These are phyloP conservation scores for Heracleum sosnowskyi DNA, from an alignment of 129 eudicot species.

Conservation along the genomic window DNA sequence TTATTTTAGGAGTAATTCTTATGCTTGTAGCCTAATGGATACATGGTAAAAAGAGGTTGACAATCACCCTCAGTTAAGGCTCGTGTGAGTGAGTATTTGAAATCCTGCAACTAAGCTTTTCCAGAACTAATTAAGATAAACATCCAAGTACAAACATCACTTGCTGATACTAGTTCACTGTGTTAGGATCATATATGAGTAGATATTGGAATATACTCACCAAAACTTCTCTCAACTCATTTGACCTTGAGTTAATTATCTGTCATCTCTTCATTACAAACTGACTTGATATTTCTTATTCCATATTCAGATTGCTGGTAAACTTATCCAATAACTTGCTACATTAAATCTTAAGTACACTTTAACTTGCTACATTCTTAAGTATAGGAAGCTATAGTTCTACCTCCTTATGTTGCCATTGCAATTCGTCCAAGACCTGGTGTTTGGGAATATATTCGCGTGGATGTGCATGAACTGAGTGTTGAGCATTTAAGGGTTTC, in stretches of 20 bases:
- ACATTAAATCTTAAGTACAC: background rate
- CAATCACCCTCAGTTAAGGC: background rate
- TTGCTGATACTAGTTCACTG: background rate
- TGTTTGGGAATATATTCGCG: constrained; percentile 12
- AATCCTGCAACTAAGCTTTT: background rate
- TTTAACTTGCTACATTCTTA: background rate
- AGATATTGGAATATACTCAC: background rate
- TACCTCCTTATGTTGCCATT: constrained; percentile 6
- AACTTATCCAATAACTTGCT: background rate
- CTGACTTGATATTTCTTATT: background rate
- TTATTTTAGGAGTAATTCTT: background rate
- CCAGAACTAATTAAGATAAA: background rate
- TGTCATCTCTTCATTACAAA: background rate
- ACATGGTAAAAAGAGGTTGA: background rate
- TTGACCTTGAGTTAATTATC: background rate
- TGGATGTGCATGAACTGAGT: constrained; percentile 3
- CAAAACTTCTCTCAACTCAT: background rate
- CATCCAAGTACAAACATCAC: background rate
- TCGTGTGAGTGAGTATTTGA: background rate
- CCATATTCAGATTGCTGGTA: background rate
- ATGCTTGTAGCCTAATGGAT: background rate
- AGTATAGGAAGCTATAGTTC: constrained; percentile 13
- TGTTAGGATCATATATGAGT: background rate
- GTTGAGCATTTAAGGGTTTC: constrained; percentile 11
- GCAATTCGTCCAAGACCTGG: constrained; percentile 19